Evolutionary conservation across 306 rosid genomes (phyloP).

Genomic region (Cyclanthera cordifolia): DNA sequence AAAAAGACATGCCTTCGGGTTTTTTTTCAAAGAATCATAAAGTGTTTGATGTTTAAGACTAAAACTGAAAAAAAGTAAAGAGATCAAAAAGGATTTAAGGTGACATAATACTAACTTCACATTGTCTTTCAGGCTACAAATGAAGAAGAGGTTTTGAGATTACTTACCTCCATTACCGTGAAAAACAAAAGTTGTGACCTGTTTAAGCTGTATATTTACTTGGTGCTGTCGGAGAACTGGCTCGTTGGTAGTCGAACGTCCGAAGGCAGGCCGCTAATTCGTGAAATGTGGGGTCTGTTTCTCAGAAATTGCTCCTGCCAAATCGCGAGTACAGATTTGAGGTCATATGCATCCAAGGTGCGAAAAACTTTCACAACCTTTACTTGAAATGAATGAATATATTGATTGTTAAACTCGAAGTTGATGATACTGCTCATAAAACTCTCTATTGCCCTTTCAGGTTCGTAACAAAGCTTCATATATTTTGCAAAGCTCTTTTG

Average conservation of each 20-base stretch:
- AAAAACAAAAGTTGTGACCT: conserved; percentile 61
- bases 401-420: conserved; percentile 1
- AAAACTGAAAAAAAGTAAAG: background rate
- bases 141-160: conserved; percentile 47
- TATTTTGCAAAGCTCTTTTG: conserved; percentile 51
- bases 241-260: conserved; percentile 30
- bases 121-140: conserved; percentile 36
- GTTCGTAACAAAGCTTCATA: conserved; percentile 74
- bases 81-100: background rate
- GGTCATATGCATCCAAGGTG: conserved; percentile 77
- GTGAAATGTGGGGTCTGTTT: conserved; percentile 51
- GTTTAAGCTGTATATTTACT: conserved; percentile 57
- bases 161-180: conserved; percentile 39
- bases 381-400: background rate
- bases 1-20: background rate
- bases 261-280: conserved; percentile 31
- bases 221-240: conserved; percentile 77
- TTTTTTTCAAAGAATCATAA: background rate
- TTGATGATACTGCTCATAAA: background rate
- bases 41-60: background rate
- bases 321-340: conserved; percentile 63
- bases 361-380: conserved; percentile 11
- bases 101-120: background rate
- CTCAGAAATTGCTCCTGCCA: conserved; percentile 58
- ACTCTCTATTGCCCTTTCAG: conserved; percentile 29